Percentiles rank a stretch among this genome's conserved stretches.
These are phyloP conservation scores for Aspergillus aculeatinus DNA, from an alignment of 2,329 filamentous ascomycete species.

Conservation along the genomic window DNA sequence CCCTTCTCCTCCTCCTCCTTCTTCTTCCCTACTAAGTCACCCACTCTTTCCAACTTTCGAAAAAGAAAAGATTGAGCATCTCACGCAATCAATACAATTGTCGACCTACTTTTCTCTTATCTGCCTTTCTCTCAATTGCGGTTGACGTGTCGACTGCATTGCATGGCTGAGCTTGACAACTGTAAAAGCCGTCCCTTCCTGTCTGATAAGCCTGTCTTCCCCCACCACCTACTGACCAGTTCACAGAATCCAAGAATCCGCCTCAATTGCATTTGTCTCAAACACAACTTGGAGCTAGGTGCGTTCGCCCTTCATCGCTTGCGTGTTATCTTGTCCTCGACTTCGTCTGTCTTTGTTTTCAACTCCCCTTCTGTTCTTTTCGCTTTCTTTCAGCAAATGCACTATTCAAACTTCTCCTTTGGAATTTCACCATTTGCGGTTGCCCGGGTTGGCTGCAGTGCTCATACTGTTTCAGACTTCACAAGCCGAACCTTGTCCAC, in stretches of 20 bases:
- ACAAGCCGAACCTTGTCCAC: conserved; percentile 4
- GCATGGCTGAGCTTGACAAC: conserved; percentile 12
- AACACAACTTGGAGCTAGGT: conserved; percentile 6
- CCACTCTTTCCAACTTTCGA: no score
- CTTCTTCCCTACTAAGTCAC: neutral
- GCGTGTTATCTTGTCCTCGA: conserved; percentile 10
- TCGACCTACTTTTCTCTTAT: neutral
- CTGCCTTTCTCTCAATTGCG: neutral
- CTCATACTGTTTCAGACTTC: neutral
- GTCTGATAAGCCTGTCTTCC: neutral
- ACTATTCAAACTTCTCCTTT: neutral
- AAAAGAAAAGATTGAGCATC: no score
- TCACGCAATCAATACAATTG: neutral
- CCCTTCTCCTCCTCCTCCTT: neutral
- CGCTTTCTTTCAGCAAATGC: neutral
- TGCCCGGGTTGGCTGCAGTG: neutral
- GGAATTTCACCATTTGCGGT: neutral
- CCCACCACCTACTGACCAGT: neutral
- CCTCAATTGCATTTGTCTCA: neutral
- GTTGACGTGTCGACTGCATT: conserved; percentile 10
- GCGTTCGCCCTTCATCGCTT: conserved; percentile 2
- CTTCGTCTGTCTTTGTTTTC: conserved; percentile 14
- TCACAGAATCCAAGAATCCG: no score
- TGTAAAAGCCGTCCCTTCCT: neutral
- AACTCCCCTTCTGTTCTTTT: neutral